phyloP scores from a whole-genome alignment of 1,139 yeast genomes.

The Saccharomyces hybrid region DNA sequence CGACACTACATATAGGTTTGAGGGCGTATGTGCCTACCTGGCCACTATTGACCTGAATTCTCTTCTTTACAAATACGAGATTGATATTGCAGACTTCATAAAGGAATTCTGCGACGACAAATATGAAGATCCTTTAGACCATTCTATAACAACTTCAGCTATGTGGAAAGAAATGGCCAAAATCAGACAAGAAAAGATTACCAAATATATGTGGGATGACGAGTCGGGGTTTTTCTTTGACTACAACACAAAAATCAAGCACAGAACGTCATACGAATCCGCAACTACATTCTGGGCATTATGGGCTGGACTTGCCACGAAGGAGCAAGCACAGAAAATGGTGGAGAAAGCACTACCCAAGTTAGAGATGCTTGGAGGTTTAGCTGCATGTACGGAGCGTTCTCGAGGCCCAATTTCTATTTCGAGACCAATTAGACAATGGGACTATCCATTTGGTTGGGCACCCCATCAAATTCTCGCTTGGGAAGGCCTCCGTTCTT shows the following conservation, averaged over 20 bases:
- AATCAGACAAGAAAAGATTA: constrained; percentile 48
- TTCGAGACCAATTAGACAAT: constrained; percentile 78
- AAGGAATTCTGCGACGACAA: constrained; percentile 48
- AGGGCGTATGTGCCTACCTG: constrained; percentile 80
- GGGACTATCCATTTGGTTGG: constrained; percentile 99
- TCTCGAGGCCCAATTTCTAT: constrained; percentile 69
- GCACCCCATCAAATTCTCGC: constrained; percentile 97
- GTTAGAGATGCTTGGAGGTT: constrained; percentile 83
- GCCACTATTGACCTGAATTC: constrained; percentile 91
- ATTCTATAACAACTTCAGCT: constrained; percentile 43
- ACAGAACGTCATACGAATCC: constrained; percentile 65
- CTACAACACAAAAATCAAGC: constrained; percentile 56
- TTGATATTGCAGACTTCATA: constrained; percentile 67
- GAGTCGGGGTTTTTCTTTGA: constrained; percentile 74
- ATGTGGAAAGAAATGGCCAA: constrained; percentile 55
- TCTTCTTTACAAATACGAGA: constrained; percentile 81
- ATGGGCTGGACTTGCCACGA: constrained; percentile 74
- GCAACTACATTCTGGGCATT: constrained; percentile 92
- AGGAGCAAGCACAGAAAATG: constrained; percentile 63
- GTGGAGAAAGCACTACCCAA: constrained; percentile 55
- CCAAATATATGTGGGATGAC: constrained; percentile 81
- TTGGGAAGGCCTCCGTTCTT: constrained; percentile 77
- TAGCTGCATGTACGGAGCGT: constrained; percentile 75
- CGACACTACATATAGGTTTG: constrained; percentile 86
- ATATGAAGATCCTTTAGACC: constrained; percentile 34